These are phyloP conservation scores for Passiflora organensis DNA, from an alignment of 345 rosid species.

Conservation along the genomic window DNA sequence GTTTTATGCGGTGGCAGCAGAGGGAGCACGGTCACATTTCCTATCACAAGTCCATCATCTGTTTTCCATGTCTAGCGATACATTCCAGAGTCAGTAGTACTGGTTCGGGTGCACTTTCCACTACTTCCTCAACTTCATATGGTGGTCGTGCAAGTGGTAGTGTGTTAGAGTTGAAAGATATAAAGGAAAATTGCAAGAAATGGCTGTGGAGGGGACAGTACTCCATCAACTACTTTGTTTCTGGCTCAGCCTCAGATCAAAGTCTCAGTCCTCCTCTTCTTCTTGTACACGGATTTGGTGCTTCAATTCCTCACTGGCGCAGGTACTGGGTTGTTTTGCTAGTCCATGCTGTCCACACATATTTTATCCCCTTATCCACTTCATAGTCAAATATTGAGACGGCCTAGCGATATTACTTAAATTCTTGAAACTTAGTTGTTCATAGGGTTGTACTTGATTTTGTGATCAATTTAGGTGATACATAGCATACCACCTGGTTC, in stretches of 20 bases:
- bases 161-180: conserved; percentile 38
- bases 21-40: neutral
- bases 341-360: neutral
- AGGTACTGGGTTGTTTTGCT: conserved; percentile 37
- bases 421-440: too few relatives aligned
- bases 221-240: conserved; percentile 69
- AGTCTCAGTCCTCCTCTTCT: conserved; percentile 42
- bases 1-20: neutral
- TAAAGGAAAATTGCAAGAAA: conserved; percentile 38
- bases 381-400: neutral
- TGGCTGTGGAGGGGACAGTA: conserved; percentile 79
- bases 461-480: too few relatives aligned
- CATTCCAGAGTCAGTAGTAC: neutral
- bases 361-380: neutral
- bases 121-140: neutral
- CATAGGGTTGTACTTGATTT: too few relatives aligned
- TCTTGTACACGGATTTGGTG: conserved; percentile 90
- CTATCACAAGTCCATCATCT: neutral
- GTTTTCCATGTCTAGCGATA: too few relatives aligned
- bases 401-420: too few relatives aligned
- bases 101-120: too few relatives aligned
- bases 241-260: conserved; percentile 26
- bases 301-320: conserved; percentile 91
- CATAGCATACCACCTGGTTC: too few relatives aligned
- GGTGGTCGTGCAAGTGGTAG: neutral